Evolutionary conservation across 2,329 filamentous ascomycete genomes (phyloP).

Genomic region (Fusarium sp.): DNA sequence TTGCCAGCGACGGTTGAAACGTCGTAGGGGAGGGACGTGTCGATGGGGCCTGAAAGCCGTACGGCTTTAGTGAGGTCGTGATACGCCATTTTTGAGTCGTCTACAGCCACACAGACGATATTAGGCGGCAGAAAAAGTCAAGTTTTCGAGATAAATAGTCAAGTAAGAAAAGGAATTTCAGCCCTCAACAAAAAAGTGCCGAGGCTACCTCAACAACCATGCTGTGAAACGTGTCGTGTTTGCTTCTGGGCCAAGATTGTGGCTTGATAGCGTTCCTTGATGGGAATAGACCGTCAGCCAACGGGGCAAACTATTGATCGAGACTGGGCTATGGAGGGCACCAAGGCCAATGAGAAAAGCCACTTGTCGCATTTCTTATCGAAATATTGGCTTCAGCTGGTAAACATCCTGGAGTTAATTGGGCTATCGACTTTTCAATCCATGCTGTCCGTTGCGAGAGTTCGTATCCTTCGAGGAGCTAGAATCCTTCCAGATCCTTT

Average conservation of each 20-base stretch:
- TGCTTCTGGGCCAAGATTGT: not conserved
- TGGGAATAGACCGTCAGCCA: not conserved
- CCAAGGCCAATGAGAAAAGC: not conserved
- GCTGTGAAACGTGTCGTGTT: not conserved
- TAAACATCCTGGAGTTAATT: not conserved
- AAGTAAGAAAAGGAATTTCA: not conserved
- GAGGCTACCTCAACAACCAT: not conserved
- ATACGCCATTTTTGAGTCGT: slow-evolving; percentile 1
- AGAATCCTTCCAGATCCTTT: not conserved
- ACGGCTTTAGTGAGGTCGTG: slow-evolving; percentile 5
- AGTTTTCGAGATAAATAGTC: not conserved
- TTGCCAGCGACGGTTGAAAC: not conserved
- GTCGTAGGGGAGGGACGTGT: slow-evolving; percentile 2
- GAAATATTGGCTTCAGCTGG: not conserved
- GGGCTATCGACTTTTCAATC: not conserved
- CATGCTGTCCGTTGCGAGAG: not conserved
- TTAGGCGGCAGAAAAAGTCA: not conserved
- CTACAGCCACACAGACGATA: not conserved
- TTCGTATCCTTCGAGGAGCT: not conserved
- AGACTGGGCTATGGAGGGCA: not conserved
- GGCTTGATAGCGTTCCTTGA: not conserved
- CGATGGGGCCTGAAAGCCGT: slow-evolving; percentile 1
- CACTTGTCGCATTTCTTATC: not conserved
- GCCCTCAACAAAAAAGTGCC: not conserved
- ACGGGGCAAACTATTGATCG: not conserved